Percentiles rank a stretch among this genome's conserved stretches.
phyloP scores from a whole-genome alignment of 371 early-diverging fungal genomes.

The Rozella allomycis region DNA sequence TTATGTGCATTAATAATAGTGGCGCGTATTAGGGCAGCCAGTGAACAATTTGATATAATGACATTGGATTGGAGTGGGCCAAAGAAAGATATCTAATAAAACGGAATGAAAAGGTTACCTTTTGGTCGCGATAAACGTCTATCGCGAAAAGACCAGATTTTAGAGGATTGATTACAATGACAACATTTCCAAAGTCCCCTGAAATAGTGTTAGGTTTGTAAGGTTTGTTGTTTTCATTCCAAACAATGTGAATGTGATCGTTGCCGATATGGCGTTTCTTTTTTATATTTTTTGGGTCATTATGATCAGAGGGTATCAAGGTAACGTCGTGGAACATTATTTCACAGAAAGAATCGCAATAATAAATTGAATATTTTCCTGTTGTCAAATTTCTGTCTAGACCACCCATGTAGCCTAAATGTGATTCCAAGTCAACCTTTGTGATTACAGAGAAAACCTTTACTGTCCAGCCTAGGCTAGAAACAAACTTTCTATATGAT shows the following conservation, averaged over 20 bases:
- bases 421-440: constrained; percentile 57
- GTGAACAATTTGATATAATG: too few species aligned
- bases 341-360: constrained; percentile 52
- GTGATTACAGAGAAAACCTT: constrained; percentile 6
- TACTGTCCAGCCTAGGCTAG: constrained; percentile 46
- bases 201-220: constrained; percentile 70
- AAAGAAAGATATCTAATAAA: too few species aligned
- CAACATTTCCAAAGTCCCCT: constrained; percentile 90
- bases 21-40: too few species aligned
- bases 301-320: constrained; percentile 57
- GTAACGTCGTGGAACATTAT: constrained; percentile 79
- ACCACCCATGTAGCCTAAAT: constrained; percentile 69
- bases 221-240: constrained; percentile 72
- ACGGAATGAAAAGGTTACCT: too few species aligned
- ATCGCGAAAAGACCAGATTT: too few species aligned
- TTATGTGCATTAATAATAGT: too few species aligned
- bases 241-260: constrained; percentile 87
- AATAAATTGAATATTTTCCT: constrained; percentile 56
- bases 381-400: constrained; percentile 55
- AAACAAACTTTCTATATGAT: constrained; percentile 58
- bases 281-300: constrained; percentile 57
- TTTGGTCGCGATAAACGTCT: too few species aligned
- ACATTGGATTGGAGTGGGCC: too few species aligned
- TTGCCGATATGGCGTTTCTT: constrained; percentile 97
- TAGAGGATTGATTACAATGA: constrained; percentile 67